These are phyloP conservation scores for Cordyceps sp. DNA, from an alignment of 2,329 filamentous ascomycete species.

Conservation along the genomic window DNA sequence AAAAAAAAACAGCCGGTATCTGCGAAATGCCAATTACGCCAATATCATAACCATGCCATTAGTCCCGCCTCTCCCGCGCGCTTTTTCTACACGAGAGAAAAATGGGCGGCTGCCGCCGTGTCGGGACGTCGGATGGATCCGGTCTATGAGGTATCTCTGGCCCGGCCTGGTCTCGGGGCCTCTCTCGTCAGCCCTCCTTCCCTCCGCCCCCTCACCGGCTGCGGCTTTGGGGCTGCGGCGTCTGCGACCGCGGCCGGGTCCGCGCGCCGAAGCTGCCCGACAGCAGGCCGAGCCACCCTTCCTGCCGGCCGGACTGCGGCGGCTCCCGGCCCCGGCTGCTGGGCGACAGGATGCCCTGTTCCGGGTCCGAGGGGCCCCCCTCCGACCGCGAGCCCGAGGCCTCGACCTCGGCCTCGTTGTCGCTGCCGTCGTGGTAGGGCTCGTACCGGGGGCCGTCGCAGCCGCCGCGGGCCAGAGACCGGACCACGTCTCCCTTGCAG, in stretches of 20 bases:
- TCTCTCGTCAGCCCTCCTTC: too few species aligned
- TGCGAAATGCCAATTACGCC: slow-evolving; percentile 2
- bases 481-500: slow-evolving; percentile 92
- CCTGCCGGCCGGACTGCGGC: slow-evolving; percentile 9
- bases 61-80: background rate
- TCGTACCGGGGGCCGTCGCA: slow-evolving; percentile 36
- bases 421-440: slow-evolving; percentile 35
- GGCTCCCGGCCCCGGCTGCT: slow-evolving; percentile 6
- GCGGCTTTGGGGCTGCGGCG: slow-evolving; percentile 9
- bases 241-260: slow-evolving; percentile 7
- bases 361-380: slow-evolving; percentile 21
- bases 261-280: slow-evolving; percentile 11
- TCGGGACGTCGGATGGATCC: too few species aligned
- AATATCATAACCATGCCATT: slow-evolving; percentile 1
- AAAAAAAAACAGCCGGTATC: background rate
- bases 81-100: background rate
- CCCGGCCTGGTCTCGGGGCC: too few species aligned
- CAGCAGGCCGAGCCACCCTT: slow-evolving; percentile 22
- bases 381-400: slow-evolving; percentile 14
- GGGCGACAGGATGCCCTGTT: slow-evolving; percentile 20
- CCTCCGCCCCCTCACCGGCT: too few species aligned
- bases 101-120: too few species aligned
- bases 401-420: slow-evolving; percentile 24
- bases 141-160: too few species aligned
- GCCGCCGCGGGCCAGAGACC: slow-evolving; percentile 39